A percentile compares a stretch with the other conserved stretches of the same genome.
Conservation (phyloP, 176 grass and related monocot species). For the Zoysia pacifica region DNA sequence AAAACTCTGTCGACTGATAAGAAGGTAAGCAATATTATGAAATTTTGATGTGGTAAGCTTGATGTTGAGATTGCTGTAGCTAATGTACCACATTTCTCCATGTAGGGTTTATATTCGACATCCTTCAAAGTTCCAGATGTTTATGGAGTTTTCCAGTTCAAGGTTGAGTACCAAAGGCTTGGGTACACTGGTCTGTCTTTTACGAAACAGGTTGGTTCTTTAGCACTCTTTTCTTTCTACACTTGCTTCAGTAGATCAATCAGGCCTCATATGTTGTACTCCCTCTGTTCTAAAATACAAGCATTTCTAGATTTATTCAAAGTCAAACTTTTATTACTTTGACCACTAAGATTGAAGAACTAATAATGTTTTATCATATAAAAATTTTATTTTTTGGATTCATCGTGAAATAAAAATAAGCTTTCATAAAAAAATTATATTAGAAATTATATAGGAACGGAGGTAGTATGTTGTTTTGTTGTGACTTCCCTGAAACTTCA, state of each 20-base stretch:
- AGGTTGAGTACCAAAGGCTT: constrained; percentile 88
- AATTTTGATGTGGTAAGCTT: constrained; percentile 21
- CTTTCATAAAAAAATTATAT: too few relatives aligned
- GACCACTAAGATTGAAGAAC: too few relatives aligned
- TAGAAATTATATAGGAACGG: too few relatives aligned
- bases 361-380: too few relatives aligned
- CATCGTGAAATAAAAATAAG: too few relatives aligned
- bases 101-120: constrained; percentile 79
- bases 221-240: background rate
- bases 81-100: constrained; percentile 31
- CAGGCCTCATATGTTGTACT: background rate
- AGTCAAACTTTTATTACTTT: too few relatives aligned
- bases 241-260: background rate
- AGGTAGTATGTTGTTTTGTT: background rate
- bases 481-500: background rate
- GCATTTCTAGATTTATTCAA: too few relatives aligned
- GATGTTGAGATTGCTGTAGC: constrained; percentile 29
- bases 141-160: constrained; percentile 99
- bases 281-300: too few relatives aligned
- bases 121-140: constrained; percentile 99
- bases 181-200: constrained; percentile 93
- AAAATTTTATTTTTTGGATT: too few relatives aligned
- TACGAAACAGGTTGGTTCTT: constrained; percentile 75
- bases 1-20: constrained; percentile 78
- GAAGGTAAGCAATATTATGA: constrained; percentile 42